A percentile compares a stretch with the other conserved stretches of the same genome.
phyloP scores from a whole-genome alignment of 129 eudicot species.

The Artemisia tridentata region DNA sequence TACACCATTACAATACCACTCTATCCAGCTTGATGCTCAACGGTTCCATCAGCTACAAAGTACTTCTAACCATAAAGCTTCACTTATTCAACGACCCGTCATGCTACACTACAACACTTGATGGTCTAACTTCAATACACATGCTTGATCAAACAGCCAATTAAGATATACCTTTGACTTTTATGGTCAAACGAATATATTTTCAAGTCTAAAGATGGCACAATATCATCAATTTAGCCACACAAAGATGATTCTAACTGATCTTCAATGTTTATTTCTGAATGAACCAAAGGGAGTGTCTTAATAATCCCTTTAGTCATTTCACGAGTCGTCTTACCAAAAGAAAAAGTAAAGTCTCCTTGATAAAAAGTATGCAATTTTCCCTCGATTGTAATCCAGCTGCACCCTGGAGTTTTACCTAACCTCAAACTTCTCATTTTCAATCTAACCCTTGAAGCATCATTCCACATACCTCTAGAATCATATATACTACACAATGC shows the following conservation, averaged over 20 bases:
- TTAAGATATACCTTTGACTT: neutral
- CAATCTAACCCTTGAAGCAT: constrained; percentile 37
- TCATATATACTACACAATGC: constrained; percentile 49
- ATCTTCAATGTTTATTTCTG: neutral
- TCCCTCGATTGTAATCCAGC: constrained; percentile 38
- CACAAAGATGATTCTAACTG: neutral
- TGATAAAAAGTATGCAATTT: constrained; percentile 36
- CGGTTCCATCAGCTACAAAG: no score
- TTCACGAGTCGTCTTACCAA: constrained; percentile 22
- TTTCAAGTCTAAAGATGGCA: neutral
- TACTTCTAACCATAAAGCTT: no score
- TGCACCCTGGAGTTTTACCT: constrained; percentile 43
- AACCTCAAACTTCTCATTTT: constrained; percentile 33
- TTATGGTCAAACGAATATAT: neutral
- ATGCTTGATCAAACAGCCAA: no score
- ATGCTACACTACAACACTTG: no score
- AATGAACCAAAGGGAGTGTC: constrained; percentile 22
- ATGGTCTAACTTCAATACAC: no score
- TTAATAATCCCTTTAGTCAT: constrained; percentile 17
- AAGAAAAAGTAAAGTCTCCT: constrained; percentile 21
- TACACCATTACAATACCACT: no score
- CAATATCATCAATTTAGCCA: neutral
- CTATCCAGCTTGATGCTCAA: no score
- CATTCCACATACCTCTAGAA: constrained; percentile 37
- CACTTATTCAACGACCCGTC: no score